These are phyloP conservation scores for Eragrostis nindensis DNA, from an alignment of 176 grass and related monocot species.

Conservation along the genomic window DNA sequence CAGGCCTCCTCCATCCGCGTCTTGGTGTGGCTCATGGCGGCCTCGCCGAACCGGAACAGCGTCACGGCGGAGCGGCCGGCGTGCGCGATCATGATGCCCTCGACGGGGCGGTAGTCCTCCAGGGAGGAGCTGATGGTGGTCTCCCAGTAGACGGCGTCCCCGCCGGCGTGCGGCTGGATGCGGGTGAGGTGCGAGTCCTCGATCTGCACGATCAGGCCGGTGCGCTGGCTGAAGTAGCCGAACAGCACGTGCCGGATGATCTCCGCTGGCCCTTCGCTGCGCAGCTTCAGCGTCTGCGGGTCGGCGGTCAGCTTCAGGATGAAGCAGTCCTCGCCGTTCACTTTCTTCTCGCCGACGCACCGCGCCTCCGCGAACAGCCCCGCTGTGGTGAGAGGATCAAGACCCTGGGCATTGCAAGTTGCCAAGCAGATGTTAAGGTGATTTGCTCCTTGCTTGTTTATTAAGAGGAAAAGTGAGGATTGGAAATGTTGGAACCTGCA, in stretches of 20 bases:
- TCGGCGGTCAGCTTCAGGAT: conserved; percentile 83
- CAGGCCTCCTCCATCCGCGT: conserved; percentile 95
- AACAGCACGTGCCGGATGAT: conserved; percentile 92
- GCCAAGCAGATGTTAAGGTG: conserved; percentile 1
- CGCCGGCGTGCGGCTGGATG: conserved; percentile 74
- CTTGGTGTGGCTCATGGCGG: conserved; percentile 92
- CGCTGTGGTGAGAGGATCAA: conserved; percentile 83
- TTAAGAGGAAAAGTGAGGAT: background rate
- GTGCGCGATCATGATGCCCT: conserved; percentile 93
- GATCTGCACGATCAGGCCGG: conserved; percentile 75
- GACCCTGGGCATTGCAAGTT: conserved; percentile 57
- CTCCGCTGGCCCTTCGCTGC: conserved; percentile 88
- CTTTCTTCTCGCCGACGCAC: conserved; percentile 90
- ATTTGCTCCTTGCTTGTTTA: background rate
- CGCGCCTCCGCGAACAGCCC: conserved; percentile 78
- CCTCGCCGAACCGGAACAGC: conserved; percentile 90
- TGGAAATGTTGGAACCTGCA: conserved; percentile 58
- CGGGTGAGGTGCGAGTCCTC: conserved; percentile 94
- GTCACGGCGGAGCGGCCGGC: conserved; percentile 71
- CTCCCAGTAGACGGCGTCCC: conserved; percentile 95
- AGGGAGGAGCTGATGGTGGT: conserved; percentile 81
- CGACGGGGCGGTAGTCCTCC: conserved; percentile 77
- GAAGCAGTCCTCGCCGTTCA: conserved; percentile 98
- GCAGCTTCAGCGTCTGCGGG: conserved; percentile 73
- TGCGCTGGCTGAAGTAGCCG: conserved; percentile 96